Evolutionary conservation across 306 rosid species (phyloP), one percentile per base, ranked within the genome.

Genomic region (Hylodesmum podocarpum): DNA sequence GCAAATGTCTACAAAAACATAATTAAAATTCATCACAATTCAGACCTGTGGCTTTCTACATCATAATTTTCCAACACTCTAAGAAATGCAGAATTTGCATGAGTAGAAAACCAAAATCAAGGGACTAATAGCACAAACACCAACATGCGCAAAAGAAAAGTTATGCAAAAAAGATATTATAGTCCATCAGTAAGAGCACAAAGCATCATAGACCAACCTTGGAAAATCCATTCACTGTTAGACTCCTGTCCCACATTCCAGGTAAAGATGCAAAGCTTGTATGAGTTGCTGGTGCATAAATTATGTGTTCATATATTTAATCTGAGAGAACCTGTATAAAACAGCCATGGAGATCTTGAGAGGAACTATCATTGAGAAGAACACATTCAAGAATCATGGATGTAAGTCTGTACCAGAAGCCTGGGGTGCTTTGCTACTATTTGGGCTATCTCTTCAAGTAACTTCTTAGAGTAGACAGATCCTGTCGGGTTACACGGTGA

Each of bases 401-500:
- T 10, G 71, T 19, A 51, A 80, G 67, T 61, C 55, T 76, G 69
- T 84, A 91, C 97, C 92, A 94, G 86, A 83, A 93, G 98, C 88
- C 98, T 86, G 40, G 97, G 98, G 86, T 93, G 96, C 84, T 86
- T 93, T 54, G 96, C 93, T 47, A 89, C 97, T 33, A 93, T 84
- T 81, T 84, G 77, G 67, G 98, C 94, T 81, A 93, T 93, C 82
- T 87, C 88, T 86, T 89, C 89, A 36, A 93, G 96, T 84, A 86
- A 71, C 66, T 77, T 80, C 88, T 89, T 91, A 22, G 96, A 93
- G 87, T 89, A 91, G 39, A 91, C 97, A 10, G 92, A 89, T 25
- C 98, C 96, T 4, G 98, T 91, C 44, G 98, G 98, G 82, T 93
- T 91, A 75, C 92, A 91, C 22, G 98, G 98, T 19, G 97, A 88